Conservation (phyloP, 805 yeast genomes). For the Candida ficus region DNA sequence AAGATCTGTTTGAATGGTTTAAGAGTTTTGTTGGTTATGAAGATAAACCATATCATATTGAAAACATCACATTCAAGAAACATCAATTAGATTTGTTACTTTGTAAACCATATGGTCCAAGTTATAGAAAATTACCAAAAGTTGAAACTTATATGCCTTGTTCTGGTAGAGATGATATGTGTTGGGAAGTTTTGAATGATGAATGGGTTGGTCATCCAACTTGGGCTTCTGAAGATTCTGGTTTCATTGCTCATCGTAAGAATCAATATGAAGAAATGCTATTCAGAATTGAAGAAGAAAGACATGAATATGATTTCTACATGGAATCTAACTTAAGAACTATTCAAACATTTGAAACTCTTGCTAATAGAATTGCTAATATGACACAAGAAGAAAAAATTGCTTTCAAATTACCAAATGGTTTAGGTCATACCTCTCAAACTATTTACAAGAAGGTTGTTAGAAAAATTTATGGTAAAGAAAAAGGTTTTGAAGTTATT, state of each 20-base stretch:
- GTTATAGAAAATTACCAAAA: constrained; percentile 88
- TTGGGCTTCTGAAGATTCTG: constrained; percentile 99
- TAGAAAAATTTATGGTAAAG: constrained; percentile 87
- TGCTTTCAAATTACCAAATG: constrained; percentile 81
- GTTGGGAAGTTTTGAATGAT: constrained; percentile 97
- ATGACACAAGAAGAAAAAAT: constrained; percentile 91
- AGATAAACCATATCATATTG: constrained; percentile 80
- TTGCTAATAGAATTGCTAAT: constrained; percentile 87
- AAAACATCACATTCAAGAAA: constrained; percentile 80
- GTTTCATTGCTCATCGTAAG: constrained; percentile 97
- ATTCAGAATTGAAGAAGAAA: constrained; percentile 93
- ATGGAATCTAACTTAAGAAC: constrained; percentile 95
- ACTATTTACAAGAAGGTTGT: constrained; percentile 93
- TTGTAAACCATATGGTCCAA: constrained; percentile 94
- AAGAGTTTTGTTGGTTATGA: constrained; percentile 86
- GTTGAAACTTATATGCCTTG: constrained; percentile 96
- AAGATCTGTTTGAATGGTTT: constrained; percentile 86
- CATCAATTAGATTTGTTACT: constrained; percentile 85
- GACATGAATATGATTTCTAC: constrained; percentile 94
- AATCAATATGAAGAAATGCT: constrained; percentile 96
- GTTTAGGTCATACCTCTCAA: constrained; percentile 85
- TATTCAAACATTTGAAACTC: constrained; percentile 91
- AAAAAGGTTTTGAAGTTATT: constrained; percentile 92
- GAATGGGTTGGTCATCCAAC: constrained; percentile 99
- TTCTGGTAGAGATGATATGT: constrained; percentile 97